Conservation (phyloP, 768 basidiomycete species). For the Suillus decipiens region DNA sequence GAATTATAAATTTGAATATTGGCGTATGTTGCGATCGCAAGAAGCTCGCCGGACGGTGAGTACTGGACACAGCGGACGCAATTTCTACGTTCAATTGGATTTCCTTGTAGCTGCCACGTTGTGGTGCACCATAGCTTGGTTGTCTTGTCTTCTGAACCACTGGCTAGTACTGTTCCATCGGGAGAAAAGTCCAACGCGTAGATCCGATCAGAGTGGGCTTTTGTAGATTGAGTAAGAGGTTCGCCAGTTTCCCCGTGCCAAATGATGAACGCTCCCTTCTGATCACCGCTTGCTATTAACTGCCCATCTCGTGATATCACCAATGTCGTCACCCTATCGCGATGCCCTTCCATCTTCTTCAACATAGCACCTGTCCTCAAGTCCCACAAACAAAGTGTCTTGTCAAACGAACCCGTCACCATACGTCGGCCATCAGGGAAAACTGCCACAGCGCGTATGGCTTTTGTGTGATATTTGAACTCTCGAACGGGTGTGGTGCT, state of each 20-base stretch:
- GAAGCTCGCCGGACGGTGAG: neutral
- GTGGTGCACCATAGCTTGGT: neutral
- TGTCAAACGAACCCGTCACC: neutral
- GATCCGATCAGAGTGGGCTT: neutral
- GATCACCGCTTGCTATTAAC: neutral
- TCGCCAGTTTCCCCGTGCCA: constrained; percentile 1
- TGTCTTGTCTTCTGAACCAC: neutral
- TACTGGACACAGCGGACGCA: neutral
- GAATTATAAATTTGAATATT: neutral
- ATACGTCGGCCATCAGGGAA: constrained; percentile 1
- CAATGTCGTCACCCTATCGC: constrained; percentile 35
- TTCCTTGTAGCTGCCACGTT: neutral
- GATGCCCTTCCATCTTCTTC: constrained; percentile 46
- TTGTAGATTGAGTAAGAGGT: neutral
- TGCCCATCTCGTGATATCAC: neutral
- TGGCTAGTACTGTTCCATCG: neutral
- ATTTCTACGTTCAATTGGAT: neutral
- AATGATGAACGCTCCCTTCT: neutral
- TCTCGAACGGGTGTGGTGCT: neutral
- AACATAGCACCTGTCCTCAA: neutral
- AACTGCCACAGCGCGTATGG: neutral
- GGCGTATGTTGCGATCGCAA: neutral
- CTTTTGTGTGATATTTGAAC: neutral
- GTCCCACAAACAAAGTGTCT: constrained; percentile 2
- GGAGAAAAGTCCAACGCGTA: neutral